Base-by-base conservation (phyloP, 768 basidiomycete species). In the Boletellus emodensis region DNA sequence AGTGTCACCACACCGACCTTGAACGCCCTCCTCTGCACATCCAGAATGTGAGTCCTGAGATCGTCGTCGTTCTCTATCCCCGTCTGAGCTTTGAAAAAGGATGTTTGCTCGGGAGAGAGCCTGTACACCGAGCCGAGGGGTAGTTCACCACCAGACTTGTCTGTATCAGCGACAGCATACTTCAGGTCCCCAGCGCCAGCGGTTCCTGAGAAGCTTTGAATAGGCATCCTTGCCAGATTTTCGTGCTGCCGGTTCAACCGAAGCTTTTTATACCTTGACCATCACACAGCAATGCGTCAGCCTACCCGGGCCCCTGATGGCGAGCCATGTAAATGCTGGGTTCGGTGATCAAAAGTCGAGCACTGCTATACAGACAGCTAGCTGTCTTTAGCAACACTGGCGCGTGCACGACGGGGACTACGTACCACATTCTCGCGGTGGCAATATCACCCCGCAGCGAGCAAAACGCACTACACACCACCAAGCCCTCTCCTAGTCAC, bases 21-120 rank as follows among this genome's bases (percentile, higher is more conserved):
- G 48, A 64, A 69, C 2, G 69, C 69, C 36, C 59, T 61, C 18
- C 46, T 44, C 46, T 70, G 68, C 10, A 71, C 61, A 7, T 46
- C 48, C 7, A 72, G 17, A 28, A 72, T 63, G 45, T 72, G 71
- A 13, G 41, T 24, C 51, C 55, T 64, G 6, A 72, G 56, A 9
- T 53, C 47, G 0, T 65, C 50, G 0, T 66, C 65, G 24, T 64
- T 47, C 4, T 58, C 18, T 40, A 72, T 71, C 7, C 66, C 56
- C 32, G 56, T 68, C 55, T 64, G 49, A 6, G 18, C 24, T 46
- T 65, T 68, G 49, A 72, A 59, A 40, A 72, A 69, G 15, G 18
- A 28, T 0, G 59, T 40, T 48, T 63, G 54, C n/a, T 57, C 55
- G n/a, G 46, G 44, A 40, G 61, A 41, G 20, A 61, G 46, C 4